phyloP scores from a whole-genome alignment of 805 yeast genomes.

The Pichia rugopelliculosa region DNA sequence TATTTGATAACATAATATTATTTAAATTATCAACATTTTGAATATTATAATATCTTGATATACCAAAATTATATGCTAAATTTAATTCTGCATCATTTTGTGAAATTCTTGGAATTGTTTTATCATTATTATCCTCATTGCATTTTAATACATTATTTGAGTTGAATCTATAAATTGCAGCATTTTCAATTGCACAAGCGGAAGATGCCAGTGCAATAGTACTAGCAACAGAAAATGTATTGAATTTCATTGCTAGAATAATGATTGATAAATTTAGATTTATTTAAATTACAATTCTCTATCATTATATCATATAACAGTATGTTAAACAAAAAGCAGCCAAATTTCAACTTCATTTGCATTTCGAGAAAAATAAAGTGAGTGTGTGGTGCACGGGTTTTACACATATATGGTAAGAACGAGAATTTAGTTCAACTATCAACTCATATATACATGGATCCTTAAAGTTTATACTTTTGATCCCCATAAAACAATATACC shows the following conservation, averaged over 20 bases:
- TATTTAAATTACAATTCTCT: background rate
- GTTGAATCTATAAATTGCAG: constrained; percentile 22
- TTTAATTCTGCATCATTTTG: constrained; percentile 33
- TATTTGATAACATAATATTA: constrained; percentile 12
- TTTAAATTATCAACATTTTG: constrained; percentile 23
- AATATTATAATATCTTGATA: constrained; percentile 31
- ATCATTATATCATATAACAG: background rate
- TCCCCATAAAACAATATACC: no score
- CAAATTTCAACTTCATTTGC: background rate
- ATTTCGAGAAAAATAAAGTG: background rate
- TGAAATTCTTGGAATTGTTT: constrained; percentile 19
- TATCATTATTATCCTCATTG: background rate
- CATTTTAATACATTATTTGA: background rate
- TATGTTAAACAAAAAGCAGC: background rate
- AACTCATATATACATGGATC: background rate
- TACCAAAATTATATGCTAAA: constrained; percentile 39
- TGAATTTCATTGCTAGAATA: background rate
- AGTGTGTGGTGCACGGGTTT: background rate
- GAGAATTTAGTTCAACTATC: no score
- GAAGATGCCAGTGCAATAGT: background rate
- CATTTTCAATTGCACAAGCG: constrained; percentile 18
- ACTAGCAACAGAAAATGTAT: background rate
- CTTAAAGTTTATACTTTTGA: no score
- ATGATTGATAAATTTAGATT: background rate
- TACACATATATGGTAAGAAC: no score